A percentile compares a stretch with the other conserved stretches of the same genome.
Conservation (phyloP, 2,329 filamentous ascomycete genomes). For the Aspergillus piperis region DNA sequence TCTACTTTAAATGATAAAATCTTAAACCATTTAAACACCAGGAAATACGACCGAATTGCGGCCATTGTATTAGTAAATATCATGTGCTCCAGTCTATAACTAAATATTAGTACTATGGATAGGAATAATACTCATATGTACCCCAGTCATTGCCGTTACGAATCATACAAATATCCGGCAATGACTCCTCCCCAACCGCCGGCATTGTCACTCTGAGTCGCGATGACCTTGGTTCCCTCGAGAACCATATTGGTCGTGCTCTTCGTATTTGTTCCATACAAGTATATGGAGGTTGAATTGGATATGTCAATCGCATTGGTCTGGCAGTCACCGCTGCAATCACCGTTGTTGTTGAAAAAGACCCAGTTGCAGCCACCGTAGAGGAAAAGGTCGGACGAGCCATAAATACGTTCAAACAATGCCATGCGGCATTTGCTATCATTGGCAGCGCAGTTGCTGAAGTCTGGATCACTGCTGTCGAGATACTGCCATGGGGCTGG, state of each 20-base stretch:
- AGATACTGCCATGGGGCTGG: conserved; percentile 31
- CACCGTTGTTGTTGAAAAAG: conserved; percentile 41
- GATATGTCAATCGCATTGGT: conserved; percentile 35
- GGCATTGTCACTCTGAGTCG: conserved; percentile 29
- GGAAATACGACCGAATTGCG: too few species aligned
- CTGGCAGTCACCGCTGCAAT: conserved; percentile 41
- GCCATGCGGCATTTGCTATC: conserved; percentile 42
- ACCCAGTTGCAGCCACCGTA: conserved; percentile 44
- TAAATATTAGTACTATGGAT: not conserved
- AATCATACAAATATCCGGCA: conserved; percentile 32
- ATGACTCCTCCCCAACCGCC: conserved; percentile 40
- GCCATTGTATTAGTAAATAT: too few species aligned
- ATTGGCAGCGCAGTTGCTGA: conserved; percentile 28
- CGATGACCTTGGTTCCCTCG: conserved; percentile 25
- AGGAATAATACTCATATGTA: conserved; percentile 2
- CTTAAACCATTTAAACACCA: too few species aligned
- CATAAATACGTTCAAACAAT: conserved; percentile 31
- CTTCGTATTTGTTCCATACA: conserved; percentile 35
- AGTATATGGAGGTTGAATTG: conserved; percentile 28
- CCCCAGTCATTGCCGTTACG: not conserved
- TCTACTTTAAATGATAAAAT: too few species aligned
- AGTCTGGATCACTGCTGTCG: conserved; percentile 28
- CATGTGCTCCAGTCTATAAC: not conserved
- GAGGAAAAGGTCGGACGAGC: conserved; percentile 36
- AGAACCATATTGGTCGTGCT: conserved; percentile 34